Evolutionary conservation across 139 green algal species (phyloP).

Genomic region (Pseudopediastrum boryanum): DNA sequence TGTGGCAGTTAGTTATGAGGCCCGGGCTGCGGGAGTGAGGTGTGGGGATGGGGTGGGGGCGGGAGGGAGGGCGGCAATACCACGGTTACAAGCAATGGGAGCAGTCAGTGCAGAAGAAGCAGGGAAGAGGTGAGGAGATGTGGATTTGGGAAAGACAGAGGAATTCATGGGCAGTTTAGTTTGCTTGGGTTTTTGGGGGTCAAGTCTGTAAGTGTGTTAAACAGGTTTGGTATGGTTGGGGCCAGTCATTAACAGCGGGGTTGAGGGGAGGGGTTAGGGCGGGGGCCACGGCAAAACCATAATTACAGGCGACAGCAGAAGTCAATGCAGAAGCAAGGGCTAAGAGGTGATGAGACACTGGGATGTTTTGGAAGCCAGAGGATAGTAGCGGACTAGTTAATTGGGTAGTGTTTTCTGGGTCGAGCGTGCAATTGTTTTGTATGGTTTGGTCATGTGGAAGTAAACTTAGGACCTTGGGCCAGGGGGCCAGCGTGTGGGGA

Average conservation of each 20-base stretch:
- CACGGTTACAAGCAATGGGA: constrained; percentile 28
- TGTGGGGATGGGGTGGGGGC: constrained; percentile 66
- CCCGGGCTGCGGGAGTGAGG: constrained; percentile 59
- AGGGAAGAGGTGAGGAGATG: constrained; percentile 2
- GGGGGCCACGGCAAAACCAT: not conserved
- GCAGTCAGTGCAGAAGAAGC: constrained; percentile 57
- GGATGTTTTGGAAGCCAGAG: too few relatives aligned
- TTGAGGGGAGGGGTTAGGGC: not conserved
- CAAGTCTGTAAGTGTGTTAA: not conserved
- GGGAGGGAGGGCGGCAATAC: constrained; percentile 37
- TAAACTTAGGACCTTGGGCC: too few relatives aligned
- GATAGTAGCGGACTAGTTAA: too few relatives aligned
- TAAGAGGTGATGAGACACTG: too few relatives aligned
- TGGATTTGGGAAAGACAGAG: not conserved
- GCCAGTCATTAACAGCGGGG: not conserved
- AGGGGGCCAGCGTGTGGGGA: too few relatives aligned
- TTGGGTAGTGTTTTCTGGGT: too few relatives aligned
- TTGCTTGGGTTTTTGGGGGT: not conserved
- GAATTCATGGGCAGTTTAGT: not conserved
- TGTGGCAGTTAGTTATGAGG: constrained; percentile 72
- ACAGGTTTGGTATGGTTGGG: not conserved
- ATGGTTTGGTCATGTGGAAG: too few relatives aligned
- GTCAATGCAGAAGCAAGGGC: too few relatives aligned
- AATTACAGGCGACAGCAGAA: too few relatives aligned
- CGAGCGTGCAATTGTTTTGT: too few relatives aligned